Percentiles rank a stretch among this genome's conserved stretches.
These are phyloP conservation scores for Globisporangium recalcitrans DNA, from an alignment of 352 stramenopile genomes.

Conservation along the genomic window DNA sequence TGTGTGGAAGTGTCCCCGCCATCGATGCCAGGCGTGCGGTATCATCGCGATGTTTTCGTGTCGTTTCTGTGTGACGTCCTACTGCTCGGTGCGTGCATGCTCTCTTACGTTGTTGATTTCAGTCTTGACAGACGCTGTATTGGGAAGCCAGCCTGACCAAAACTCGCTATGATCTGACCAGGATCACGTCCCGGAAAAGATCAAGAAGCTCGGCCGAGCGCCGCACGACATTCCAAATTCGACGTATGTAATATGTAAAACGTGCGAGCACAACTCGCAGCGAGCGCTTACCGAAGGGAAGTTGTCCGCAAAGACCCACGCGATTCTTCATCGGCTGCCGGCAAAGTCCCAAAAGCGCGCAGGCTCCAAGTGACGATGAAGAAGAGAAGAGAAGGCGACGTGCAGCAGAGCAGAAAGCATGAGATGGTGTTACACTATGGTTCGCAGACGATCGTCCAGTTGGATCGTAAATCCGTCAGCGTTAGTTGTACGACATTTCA, in stretches of 20 bases:
- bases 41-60: neutral
- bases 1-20: neutral
- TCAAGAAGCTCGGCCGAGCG: neutral
- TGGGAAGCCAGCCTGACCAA: neutral
- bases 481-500: conserved; percentile 4
- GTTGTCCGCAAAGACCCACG: neutral
- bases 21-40: neutral
- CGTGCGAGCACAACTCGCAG: neutral
- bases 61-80: neutral
- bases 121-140: no score
- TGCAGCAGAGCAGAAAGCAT: neutral
- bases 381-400: neutral
- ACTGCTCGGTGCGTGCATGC: neutral
- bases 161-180: neutral
- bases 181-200: neutral
- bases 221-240: neutral
- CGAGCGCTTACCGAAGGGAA: neutral
- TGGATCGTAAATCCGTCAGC: neutral
- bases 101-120: no score
- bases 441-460: neutral
- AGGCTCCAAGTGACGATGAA: neutral
- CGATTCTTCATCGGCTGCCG: neutral
- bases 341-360: neutral
- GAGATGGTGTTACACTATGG: neutral
- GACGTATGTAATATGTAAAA: neutral